These are phyloP conservation scores for Eimeria brunetti DNA, from an alignment of 169 alveolate species.

Conservation along the genomic window DNA sequence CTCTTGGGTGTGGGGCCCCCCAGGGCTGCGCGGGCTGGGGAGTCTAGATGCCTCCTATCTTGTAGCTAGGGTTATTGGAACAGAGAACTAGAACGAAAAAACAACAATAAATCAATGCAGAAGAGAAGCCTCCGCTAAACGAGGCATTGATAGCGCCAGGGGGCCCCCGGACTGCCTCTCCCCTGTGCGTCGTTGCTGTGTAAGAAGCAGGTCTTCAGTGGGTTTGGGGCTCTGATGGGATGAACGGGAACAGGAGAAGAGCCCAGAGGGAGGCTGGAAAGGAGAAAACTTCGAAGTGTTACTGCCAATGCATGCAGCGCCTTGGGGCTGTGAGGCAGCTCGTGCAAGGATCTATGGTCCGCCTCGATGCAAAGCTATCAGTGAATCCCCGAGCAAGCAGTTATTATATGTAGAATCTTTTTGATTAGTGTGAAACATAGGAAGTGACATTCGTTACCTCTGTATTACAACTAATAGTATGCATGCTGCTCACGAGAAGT, in stretches of 20 bases:
- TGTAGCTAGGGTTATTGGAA: not conserved
- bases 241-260: not conserved
- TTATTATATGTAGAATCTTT: not conserved
- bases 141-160: not conserved
- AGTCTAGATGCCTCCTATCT: not conserved
- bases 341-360: not conserved
- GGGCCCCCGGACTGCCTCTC: conserved; percentile 22
- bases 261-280: not conserved
- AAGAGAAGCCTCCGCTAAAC: not conserved
- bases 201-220: not conserved
- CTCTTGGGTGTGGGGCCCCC: conserved; percentile 42
- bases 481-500: too few relatives aligned
- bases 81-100: not conserved
- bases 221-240: not conserved
- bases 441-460: not conserved
- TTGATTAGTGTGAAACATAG: not conserved
- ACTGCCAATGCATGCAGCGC: not conserved
- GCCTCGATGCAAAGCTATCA: not conserved
- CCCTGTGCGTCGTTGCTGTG: not conserved
- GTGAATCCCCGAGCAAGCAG: not conserved
- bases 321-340: conserved; percentile 54
- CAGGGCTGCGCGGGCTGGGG: conserved; percentile 15
- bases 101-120: not conserved
- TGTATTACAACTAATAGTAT: not conserved
- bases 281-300: not conserved